Evolutionary conservation across 768 basidiomycete genomes (phyloP), one percentile per base, ranked within the genome.

Genomic region (Guyanaporus albipodus): DNA sequence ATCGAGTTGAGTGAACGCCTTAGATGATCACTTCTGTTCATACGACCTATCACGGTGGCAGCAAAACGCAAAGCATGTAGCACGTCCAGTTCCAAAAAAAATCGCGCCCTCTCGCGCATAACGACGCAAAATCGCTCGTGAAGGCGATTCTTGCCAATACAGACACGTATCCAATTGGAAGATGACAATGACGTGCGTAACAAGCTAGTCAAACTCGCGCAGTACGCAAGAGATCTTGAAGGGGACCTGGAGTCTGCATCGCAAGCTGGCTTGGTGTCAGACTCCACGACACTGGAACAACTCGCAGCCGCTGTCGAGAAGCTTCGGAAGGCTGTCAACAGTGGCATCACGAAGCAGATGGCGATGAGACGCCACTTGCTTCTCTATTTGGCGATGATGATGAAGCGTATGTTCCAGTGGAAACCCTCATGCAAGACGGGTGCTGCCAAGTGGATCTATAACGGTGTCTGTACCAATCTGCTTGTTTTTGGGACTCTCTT

Each of bases 341-440:
- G 73, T 54, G 76, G 76, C 0, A 80, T 80, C 43, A 70, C 53
- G 52, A 76, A 78, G 49, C 74, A 79, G 62, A 75, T 79, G 75
- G 58, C 50, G 11, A 70, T 72, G 43, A 38, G 46, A 46, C 14
- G n/a, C n/a, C n/a, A 4, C 22, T 17, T 32, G 15, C 8, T 12
- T 32, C 9, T 48, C 28, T 29, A 29, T 29, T 28, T 29, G 10
- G 2, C 11, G 28, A 29, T 6, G n/a, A 28, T 28, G 12, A 11
- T 28, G 10, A 28, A 22, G 44, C 17, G n/a, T 22, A 7, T 26
- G 26, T n/a, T 12, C 5, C 48, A 77, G 78, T 79, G 77, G 78
- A 75, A 71, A 53, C 68, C 73, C 2, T 69, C 72, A 2, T 78
- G 76, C 58, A 77, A 75, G 58, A 66, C 59, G 0, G 71, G 74